Base-by-base conservation (phyloP, 257 asterid species). In the Mentha longifolia region DNA sequence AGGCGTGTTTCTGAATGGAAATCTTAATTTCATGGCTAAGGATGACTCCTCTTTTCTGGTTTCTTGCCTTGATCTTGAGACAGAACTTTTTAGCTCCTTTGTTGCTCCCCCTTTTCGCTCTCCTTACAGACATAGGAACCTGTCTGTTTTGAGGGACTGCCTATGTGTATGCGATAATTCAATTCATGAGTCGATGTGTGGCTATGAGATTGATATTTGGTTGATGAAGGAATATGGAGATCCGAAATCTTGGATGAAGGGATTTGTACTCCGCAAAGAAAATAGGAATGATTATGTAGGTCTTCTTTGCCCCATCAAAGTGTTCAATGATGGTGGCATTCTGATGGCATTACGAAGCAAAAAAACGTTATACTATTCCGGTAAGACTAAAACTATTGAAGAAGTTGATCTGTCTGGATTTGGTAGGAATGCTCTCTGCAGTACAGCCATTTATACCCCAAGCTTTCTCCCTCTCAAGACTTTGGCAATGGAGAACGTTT, bases 1-100 rank as follows among this genome's bases (percentile, higher is more conserved):
- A 9, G 77, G 84, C 1, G 37, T 46, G 2, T 77, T 70, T 33
- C 43, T 84, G 37, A 81, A 79, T 19, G 86, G 86, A 3, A 78
- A 74, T 58, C 74, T 84, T 41, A 83, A 84, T 9, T 84, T 84
- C 82, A 30, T 78, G 49, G 71, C 42, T 1, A 3, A 2, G 3
- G 20, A 69, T 37, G 70, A 49, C 6, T 14, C 6, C 9, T 6
- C 33, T 1, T n/a, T n/a, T 7, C 3, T 37, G 57, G 57, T 83
- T 20, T 80, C 76, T 14, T 75, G 80, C 63, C 51, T 80, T 0
- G 63, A 58, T 15, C 43, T 58, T 30, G 63, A 58, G 30, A 30
- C 63, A 15, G 28, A 51, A 30, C 12, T 30, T 30, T 58, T 58
- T 28, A 58, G 42, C 43, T 5, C 43, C 6, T 55, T 22, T 55